These are phyloP conservation scores for Amanita muscaria DNA, from an alignment of 768 basidiomycete species.

Conservation along the genomic window DNA sequence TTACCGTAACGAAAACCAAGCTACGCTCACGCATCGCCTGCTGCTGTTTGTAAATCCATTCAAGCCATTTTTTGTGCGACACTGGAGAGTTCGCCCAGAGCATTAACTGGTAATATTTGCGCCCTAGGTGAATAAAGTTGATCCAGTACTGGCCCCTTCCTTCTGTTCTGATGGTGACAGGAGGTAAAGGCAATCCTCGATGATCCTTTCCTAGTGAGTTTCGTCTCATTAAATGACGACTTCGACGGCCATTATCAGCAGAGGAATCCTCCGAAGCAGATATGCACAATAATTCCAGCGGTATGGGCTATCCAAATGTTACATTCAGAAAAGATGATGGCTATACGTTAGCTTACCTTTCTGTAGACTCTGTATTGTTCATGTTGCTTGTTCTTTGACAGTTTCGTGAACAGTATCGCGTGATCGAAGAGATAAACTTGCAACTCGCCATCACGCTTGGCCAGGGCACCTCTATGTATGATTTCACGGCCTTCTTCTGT, in stretches of 20 bases:
- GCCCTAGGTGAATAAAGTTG: slow-evolving; percentile 89
- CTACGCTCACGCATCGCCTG: slow-evolving; percentile 76
- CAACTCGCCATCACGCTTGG: slow-evolving; percentile 86
- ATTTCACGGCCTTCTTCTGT: slow-evolving; percentile 86
- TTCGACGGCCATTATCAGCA: slow-evolving; percentile 24
- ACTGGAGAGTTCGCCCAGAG: slow-evolving; percentile 85
- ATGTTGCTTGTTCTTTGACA: slow-evolving; percentile 73
- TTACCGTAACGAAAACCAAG: slow-evolving; percentile 75
- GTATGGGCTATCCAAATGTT: slow-evolving; percentile 65
- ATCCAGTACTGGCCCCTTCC: slow-evolving; percentile 84
- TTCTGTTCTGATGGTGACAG: slow-evolving; percentile 45
- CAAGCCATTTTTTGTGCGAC: slow-evolving; percentile 90
- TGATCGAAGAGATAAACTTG: slow-evolving; percentile 96
- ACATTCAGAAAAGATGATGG: neutral
- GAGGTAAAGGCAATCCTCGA: slow-evolving; percentile 31
- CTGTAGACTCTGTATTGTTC: slow-evolving; percentile 93
- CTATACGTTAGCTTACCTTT: slow-evolving; percentile 48
- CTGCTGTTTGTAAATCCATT: slow-evolving; percentile 86
- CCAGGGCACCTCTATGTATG: slow-evolving; percentile 83
- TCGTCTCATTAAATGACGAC: slow-evolving; percentile 37
- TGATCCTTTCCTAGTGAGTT: slow-evolving; percentile 32
- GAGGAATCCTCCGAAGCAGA: slow-evolving; percentile 62
- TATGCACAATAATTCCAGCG: slow-evolving; percentile 83
- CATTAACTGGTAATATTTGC: slow-evolving; percentile 86
- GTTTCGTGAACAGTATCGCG: slow-evolving; percentile 87